Conservation (phyloP, 2,329 filamentous ascomycete genomes). For the Alternaria sp. region DNA sequence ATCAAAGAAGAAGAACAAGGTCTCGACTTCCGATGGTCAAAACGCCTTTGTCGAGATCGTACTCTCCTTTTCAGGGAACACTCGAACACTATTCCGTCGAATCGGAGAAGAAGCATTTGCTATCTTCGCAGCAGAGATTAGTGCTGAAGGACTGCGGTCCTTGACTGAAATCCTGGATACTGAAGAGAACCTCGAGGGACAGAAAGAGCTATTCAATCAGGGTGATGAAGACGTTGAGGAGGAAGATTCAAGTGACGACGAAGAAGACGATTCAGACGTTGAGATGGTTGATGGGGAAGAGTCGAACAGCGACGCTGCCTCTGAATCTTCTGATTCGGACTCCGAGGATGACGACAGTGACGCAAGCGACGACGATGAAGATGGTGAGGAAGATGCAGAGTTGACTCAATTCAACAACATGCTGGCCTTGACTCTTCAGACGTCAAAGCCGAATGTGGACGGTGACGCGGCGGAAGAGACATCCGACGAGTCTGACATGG, state of each 20-base stretch:
- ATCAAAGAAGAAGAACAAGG: conserved; percentile 56
- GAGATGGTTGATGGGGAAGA: conserved; percentile 56
- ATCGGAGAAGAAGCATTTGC: conserved; percentile 89
- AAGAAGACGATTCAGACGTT: conserved; percentile 57
- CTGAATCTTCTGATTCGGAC: conserved; percentile 17
- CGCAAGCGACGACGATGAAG: conserved; percentile 27
- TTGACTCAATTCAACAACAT: conserved; percentile 74
- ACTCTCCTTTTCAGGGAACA: conserved; percentile 87
- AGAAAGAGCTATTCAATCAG: conserved; percentile 84
- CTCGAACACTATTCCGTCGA: conserved; percentile 83
- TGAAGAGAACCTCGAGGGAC: conserved; percentile 82
- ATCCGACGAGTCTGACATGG: conserved; percentile 79
- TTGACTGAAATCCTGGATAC: conserved; percentile 75
- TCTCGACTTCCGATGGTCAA: conserved; percentile 33
- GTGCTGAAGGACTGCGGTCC: conserved; percentile 73
- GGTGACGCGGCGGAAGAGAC: conserved; percentile 70
- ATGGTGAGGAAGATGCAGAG: conserved; percentile 59
- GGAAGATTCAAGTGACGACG: conserved; percentile 55
- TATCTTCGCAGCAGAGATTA: conserved; percentile 79
- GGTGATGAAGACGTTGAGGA: conserved; percentile 54
- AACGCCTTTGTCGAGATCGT: conserved; percentile 79
- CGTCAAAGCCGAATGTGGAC: conserved; percentile 61
- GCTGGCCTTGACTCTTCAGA: conserved; percentile 80
- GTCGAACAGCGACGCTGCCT: conserved; percentile 38
- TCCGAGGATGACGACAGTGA: conserved; percentile 36